Base-by-base conservation (phyloP, 768 basidiomycete species). In the Suillus clintonianus region DNA sequence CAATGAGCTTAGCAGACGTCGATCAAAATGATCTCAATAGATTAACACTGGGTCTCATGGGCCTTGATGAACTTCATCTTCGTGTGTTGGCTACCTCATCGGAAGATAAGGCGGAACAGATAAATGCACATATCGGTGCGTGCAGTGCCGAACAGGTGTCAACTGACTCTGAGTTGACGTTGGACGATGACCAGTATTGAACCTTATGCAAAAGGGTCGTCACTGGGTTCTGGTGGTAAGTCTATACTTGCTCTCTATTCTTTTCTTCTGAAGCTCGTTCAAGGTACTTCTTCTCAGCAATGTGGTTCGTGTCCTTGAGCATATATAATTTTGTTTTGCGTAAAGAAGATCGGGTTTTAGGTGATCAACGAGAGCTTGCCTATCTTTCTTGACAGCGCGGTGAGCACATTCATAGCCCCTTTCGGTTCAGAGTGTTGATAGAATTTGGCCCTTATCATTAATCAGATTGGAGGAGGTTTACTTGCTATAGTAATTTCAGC, bases 151-250 rank as follows among this genome's bases (percentile, higher is more conserved):
- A 17, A n/a, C 2, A 8, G 34, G 22, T 39, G 17, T 30, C 15
- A 6, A 34, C 4, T 8, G 37, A 2, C 9, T 68, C 65, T 61
- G 70, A 56, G 39, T 4, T 19, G 37, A 48, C 59, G 43, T 50
- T 22, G 6, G 37, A 48, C 59, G 43, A 56, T 22, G 6, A 30
- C 27, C 36, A 88, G 88, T 89, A 22, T 75, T 88, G 43, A 72
- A 72, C 9, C 74, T 89, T 19, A 82, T 89, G 82, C 74, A 79
- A 43, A 84, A 81, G 65, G 91, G 92, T 0, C 85, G 93, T 6
- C 94, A 95, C 74, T 95, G 97, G 97, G 94, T 98, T 15, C 84
- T 99, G 9, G 96, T 97, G 58, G 95, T 94, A 70, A 60, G 82
- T 53, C 5, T n/a, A n/a, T 34, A 53, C 30, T n/a, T n/a, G 51